A percentile compares a stretch with the other conserved stretches of the same genome.
These are phyloP conservation scores for Sporothrix humicola DNA, from an alignment of 2,329 filamentous ascomycete species.

Conservation along the genomic window DNA sequence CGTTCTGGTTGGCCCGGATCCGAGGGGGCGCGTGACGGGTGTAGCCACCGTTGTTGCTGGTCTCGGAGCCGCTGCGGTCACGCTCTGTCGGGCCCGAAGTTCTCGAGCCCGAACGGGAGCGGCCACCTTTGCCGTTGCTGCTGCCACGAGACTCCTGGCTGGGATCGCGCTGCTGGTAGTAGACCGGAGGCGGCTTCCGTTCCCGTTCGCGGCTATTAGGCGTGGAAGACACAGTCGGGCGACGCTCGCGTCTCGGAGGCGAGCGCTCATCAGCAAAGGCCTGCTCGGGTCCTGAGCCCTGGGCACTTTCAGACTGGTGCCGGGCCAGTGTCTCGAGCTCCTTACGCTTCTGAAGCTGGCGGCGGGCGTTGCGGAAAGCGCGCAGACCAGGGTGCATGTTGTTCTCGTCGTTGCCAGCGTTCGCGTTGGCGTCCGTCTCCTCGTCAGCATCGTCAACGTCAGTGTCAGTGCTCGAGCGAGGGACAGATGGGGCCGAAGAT, in stretches of 20 bases:
- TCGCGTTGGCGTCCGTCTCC: constrained; percentile 33
- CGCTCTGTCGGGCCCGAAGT: constrained; percentile 50
- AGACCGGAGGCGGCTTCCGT: constrained; percentile 51
- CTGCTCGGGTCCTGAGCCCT: background rate
- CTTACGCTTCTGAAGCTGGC: constrained; percentile 62
- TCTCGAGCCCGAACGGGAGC: constrained; percentile 42
- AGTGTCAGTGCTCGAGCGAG: constrained; percentile 31
- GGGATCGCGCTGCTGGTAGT: constrained; percentile 52
- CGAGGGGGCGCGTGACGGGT: constrained; percentile 50
- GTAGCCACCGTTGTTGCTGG: constrained; percentile 52
- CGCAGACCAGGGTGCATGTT: constrained; percentile 58
- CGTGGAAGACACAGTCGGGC: constrained; percentile 40
- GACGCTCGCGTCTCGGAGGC: constrained; percentile 28
- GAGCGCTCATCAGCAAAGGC: background rate
- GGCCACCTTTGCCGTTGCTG: constrained; percentile 33
- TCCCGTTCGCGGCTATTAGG: constrained; percentile 49
- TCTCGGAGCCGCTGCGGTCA: constrained; percentile 62
- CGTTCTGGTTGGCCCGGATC: constrained; percentile 45
- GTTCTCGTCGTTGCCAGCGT: constrained; percentile 47
- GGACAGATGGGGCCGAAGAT: background rate
- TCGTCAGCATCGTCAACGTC: constrained; percentile 33
- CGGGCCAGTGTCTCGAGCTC: constrained; percentile 57
- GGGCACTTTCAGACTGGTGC: constrained; percentile 42
- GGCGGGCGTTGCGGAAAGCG: constrained; percentile 63
- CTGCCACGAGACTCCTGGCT: constrained; percentile 51